These are phyloP conservation scores for Phlyctochytrium bullatum DNA, from an alignment of 192 early-diverging fungal species.

Conservation along the genomic window DNA sequence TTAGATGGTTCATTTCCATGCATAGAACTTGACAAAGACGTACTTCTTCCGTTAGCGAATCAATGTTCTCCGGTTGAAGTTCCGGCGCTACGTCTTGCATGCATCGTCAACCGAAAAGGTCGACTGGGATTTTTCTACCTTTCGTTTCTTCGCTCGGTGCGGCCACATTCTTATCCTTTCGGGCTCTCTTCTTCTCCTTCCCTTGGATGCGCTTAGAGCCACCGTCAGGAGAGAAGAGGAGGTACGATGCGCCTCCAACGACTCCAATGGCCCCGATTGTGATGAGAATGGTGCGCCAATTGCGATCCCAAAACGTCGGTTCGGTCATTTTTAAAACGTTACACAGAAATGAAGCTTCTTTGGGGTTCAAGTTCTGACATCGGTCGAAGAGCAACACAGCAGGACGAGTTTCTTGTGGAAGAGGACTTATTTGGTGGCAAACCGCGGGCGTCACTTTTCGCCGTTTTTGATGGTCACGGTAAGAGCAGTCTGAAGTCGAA, in stretches of 20 bases:
- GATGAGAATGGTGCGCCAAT: neutral
- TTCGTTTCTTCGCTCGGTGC: too few species aligned
- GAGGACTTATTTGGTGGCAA: slow-evolving; percentile 22
- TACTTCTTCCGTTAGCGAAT: too few species aligned
- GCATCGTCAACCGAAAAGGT: too few species aligned
- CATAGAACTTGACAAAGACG: too few species aligned
- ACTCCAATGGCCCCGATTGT: neutral
- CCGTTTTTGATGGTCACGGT: slow-evolving; percentile 58
- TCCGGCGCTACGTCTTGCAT: neutral
- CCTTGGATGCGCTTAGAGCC: neutral
- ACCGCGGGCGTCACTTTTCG: slow-evolving; percentile 36
- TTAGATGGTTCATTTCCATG: too few species aligned
- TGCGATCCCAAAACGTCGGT: neutral
- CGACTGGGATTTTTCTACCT: too few species aligned
- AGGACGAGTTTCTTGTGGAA: slow-evolving; percentile 34
- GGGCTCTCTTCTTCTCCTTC: slow-evolving; percentile 11
- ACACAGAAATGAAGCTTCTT: slow-evolving; percentile 7
- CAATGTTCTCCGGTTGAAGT: too few species aligned
- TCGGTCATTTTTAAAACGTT: too few species aligned
- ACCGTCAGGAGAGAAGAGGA: neutral
- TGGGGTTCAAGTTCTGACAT: slow-evolving; percentile 30
- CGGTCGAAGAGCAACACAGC: slow-evolving; percentile 40
- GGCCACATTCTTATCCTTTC: too few species aligned
- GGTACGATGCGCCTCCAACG: neutral
- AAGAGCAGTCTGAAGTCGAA: too few species aligned